Percentiles rank a stretch among this genome's conserved stretches.
Evolutionary conservation across 2,329 filamentous ascomycete genomes (phyloP).

Genomic region (Xylariaceae sp.): DNA sequence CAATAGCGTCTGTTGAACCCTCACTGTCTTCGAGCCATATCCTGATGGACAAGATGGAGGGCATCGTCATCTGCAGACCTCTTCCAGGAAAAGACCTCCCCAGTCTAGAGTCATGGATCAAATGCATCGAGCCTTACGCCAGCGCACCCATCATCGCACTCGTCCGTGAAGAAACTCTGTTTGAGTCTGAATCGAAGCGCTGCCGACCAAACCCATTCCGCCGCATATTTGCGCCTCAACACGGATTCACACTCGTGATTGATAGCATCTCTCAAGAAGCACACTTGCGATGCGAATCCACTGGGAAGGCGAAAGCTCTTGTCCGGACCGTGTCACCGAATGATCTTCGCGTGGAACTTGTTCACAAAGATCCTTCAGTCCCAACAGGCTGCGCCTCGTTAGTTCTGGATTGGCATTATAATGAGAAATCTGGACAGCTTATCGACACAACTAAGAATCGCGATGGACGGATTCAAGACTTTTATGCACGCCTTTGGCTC

Average conservation of each 20-base stretch:
- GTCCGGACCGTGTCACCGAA: constrained; percentile 1
- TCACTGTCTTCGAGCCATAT: background rate
- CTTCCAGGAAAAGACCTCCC: constrained; percentile 5
- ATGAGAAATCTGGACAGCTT: constrained; percentile 6
- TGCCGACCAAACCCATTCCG: constrained; percentile 8
- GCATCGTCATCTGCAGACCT: constrained; percentile 1
- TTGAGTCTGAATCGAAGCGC: constrained; percentile 8
- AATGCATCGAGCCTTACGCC: constrained; percentile 1
- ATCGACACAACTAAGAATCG: constrained; percentile 7
- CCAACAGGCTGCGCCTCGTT: constrained; percentile 7
- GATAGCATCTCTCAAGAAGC: background rate
- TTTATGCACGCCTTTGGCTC: constrained; percentile 14
- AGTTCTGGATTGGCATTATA: constrained; percentile 12
- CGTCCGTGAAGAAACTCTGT: constrained; percentile 7
- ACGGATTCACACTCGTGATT: constrained; percentile 4
- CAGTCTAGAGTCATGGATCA: constrained; percentile 4
- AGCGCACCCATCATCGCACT: constrained; percentile 4
- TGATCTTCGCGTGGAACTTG: constrained; percentile 4
- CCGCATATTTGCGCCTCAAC: constrained; percentile 6
- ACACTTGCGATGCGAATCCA: constrained; percentile 6
- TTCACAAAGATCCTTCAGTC: constrained; percentile 6
- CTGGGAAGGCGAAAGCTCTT: background rate
- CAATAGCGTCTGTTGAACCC: constrained; percentile 70
- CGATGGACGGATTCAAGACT: constrained; percentile 7
- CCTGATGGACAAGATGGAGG: constrained; percentile 5